These are phyloP conservation scores for Cryptosporidium ubiquitum DNA, from an alignment of 169 alveolate species.

Conservation along the genomic window DNA sequence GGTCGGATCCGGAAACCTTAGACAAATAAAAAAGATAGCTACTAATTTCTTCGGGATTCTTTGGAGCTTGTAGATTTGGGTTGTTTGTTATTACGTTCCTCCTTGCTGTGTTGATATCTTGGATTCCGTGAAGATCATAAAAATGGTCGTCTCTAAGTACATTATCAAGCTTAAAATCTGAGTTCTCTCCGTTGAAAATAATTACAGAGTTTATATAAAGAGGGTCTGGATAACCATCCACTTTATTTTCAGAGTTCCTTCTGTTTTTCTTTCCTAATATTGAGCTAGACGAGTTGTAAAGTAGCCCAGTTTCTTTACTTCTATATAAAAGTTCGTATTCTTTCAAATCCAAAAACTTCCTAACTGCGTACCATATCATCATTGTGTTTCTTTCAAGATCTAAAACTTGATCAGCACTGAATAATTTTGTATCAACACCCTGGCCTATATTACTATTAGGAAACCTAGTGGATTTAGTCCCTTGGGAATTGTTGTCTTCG, in stretches of 20 bases:
- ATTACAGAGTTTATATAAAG: conserved; percentile 40
- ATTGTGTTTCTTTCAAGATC: conserved; percentile 64
- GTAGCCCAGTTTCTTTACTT: conserved; percentile 11
- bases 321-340: conserved; percentile 24
- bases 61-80: conserved; percentile 60
- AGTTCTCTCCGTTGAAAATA: conserved; percentile 42
- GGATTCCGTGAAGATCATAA: conserved; percentile 38
- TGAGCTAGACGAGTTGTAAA: conserved; percentile 4
- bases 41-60: conserved; percentile 51
- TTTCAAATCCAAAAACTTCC: conserved; percentile 24
- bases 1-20: conserved; percentile 26
- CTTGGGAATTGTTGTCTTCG: neutral
- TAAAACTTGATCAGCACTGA: conserved; percentile 8
- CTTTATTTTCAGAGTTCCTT: neutral
- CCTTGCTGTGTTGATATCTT: conserved; percentile 30
- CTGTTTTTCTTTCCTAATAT: neutral
- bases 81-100: conserved; percentile 39
- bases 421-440: neutral
- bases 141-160: conserved; percentile 42
- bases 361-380: conserved; percentile 60
- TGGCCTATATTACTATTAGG: neutral
- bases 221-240: neutral
- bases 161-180: conserved; percentile 50
- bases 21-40: conserved; percentile 46
- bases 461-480: neutral